Evolutionary conservation across 2,329 filamentous ascomycete genomes (phyloP).

Genomic region (Lecanicillium sp.): DNA sequence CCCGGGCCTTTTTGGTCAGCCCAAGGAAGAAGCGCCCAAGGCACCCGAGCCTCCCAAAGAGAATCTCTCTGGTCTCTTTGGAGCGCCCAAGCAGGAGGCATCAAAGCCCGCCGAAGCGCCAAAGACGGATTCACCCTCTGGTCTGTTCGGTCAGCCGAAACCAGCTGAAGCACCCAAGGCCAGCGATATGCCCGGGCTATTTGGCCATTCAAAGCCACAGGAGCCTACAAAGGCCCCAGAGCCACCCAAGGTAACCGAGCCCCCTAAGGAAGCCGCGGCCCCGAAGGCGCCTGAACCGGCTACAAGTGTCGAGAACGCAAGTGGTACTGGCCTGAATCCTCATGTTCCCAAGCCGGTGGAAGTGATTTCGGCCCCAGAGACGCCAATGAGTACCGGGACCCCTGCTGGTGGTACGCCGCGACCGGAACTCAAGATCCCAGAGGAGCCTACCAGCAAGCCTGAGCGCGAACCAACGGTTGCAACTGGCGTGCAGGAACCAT

Average conservation of each 20-base stretch:
- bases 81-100: not conserved
- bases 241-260: not conserved
- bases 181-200: not conserved
- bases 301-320: not conserved
- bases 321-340: not conserved
- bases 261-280: not conserved
- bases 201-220: not conserved
- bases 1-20: too few species aligned
- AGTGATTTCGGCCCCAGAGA: conserved; percentile 26
- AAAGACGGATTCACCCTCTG: not conserved
- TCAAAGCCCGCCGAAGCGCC: not conserved
- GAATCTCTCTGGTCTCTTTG: not conserved
- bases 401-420: conserved; percentile 26
- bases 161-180: not conserved
- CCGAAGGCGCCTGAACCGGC: too few species aligned
- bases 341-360: conserved; percentile 24
- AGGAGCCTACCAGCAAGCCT: conserved; percentile 19
- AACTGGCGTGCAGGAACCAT: conserved; percentile 16
- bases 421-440: conserved; percentile 24
- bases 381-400: conserved; percentile 24
- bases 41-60: not conserved
- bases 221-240: not conserved
- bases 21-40: too few species aligned
- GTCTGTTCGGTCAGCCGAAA: not conserved
- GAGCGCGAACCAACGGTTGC: conserved; percentile 19